Evolutionary conservation across 2,329 filamentous ascomycete genomes (phyloP).

Genomic region (Aspergillus pseudoterreus): DNA sequence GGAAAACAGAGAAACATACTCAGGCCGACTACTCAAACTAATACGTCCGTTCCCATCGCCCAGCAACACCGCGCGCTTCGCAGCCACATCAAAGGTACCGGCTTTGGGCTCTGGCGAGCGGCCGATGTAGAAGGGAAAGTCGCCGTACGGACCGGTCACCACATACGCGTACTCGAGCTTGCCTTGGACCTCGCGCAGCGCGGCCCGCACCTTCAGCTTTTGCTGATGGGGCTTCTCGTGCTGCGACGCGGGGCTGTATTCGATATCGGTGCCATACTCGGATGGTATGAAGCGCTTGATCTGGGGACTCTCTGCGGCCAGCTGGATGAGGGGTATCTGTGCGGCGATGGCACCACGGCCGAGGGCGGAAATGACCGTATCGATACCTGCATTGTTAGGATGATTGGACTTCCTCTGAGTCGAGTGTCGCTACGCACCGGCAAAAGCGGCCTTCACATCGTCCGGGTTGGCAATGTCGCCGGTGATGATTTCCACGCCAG

Average conservation of each 20-base stretch:
- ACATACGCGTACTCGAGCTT: slow-evolving; percentile 62
- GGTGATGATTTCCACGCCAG: slow-evolving; percentile 52
- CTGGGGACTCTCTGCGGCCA: slow-evolving; percentile 52
- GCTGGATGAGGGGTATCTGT: slow-evolving; percentile 59
- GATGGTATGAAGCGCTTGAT: slow-evolving; percentile 65
- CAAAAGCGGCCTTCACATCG: slow-evolving; percentile 56
- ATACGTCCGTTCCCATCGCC: slow-evolving; percentile 60
- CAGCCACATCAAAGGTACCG: slow-evolving; percentile 58
- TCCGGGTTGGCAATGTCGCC: slow-evolving; percentile 53
- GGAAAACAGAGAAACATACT: slow-evolving; percentile 52
- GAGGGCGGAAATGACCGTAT: slow-evolving; percentile 64
- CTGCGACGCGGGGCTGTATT: slow-evolving; percentile 56
- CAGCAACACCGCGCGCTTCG: slow-evolving; percentile 58
- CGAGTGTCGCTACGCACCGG: slow-evolving; percentile 30
- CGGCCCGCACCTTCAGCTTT: slow-evolving; percentile 65
- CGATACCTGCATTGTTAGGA: slow-evolving; percentile 43
- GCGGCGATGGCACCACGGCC: slow-evolving; percentile 60
- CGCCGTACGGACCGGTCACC: slow-evolving; percentile 67
- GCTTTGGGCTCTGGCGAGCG: slow-evolving; percentile 34
- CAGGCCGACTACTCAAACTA: slow-evolving; percentile 67
- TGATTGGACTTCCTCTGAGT: not conserved
- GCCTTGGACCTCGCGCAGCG: slow-evolving; percentile 51
- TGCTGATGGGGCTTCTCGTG: slow-evolving; percentile 65
- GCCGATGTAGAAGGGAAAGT: slow-evolving; percentile 53
- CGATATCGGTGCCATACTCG: slow-evolving; percentile 65